phyloP scores from a whole-genome alignment of 306 rosid genomes.

The Prunus fruticosa region DNA sequence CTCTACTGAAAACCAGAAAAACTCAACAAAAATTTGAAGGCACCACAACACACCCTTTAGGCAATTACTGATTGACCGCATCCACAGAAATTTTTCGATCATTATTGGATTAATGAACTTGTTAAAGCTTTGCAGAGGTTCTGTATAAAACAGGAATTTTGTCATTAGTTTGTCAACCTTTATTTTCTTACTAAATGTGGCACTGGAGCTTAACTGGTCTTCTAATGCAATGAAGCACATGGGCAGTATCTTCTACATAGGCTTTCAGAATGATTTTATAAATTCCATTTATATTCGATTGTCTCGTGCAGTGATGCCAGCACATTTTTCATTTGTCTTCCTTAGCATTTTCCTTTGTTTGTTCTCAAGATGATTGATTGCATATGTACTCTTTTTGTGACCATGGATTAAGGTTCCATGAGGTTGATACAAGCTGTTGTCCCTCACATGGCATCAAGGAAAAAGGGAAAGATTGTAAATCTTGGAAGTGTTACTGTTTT shows the following conservation, averaged over 20 bases:
- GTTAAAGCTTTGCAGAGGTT: too few species aligned
- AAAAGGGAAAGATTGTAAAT: slow-evolving; percentile 75
- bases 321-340: neutral
- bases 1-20: too few species aligned
- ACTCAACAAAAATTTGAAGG: too few species aligned
- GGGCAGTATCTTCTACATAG: neutral
- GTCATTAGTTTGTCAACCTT: too few species aligned
- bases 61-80: too few species aligned
- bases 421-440: slow-evolving; percentile 86
- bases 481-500: slow-evolving; percentile 67
- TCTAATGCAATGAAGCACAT: neutral
- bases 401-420: slow-evolving; percentile 54
- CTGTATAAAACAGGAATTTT: too few species aligned
- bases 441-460: slow-evolving; percentile 81
- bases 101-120: too few species aligned
- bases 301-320: too few species aligned
- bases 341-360: neutral
- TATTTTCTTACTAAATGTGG: too few species aligned
- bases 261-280: neutral
- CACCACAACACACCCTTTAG: too few species aligned
- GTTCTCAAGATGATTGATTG: neutral
- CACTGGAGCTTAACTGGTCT: too few species aligned
- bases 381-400: neutral
- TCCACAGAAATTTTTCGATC: too few species aligned
- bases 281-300: neutral